Base-by-base conservation (phyloP, 306 rosid species). In the Nissolia schottii region DNA sequence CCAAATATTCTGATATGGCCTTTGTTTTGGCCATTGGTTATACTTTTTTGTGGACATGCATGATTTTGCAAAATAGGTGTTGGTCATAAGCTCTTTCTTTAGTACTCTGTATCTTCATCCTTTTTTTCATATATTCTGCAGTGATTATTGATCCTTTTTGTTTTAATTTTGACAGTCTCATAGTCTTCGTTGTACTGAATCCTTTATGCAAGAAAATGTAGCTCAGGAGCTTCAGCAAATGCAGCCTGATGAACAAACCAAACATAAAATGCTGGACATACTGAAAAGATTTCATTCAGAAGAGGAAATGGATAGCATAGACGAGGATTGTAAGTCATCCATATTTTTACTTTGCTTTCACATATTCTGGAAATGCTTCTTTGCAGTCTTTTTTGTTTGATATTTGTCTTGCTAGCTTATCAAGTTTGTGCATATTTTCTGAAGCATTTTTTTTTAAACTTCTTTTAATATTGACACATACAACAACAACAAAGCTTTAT, bases 171-270 rank as follows among this genome's bases (percentile, higher is more conserved):
- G 59, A 68, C 85, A 91, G 98, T 87, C 96, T 24, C 97, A 91
- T 79, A 87, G 90, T 71, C 76, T 83, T 59, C 86, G 87, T 7
- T 94, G 98, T 19, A 94, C 96, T 3, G 96, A 94, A 78, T 94
- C 95, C 61, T 94, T 94, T 81, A 91, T 94, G 96, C 76, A 86
- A 81, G 96, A 91, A 68, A 91, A 91, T 79, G 98, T 94, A 57
- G 95, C 86, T 41, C 88, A 60, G 77, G 97, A 91, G 77, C 89
- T 94, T 66, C 87, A 56, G 37, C 89, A 87, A 23, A 73, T 89
- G 89, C 85, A 77, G 56, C 83, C 96, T 14, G 64, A 85, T 62
- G 92, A 89, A 11, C 77, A 82, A 76, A 79, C 86, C 55, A 94
- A 89, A 67, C 85, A 49, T 7, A 91, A 94, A 82, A 94, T 88